Evolutionary conservation across 2,329 filamentous ascomycete genomes (phyloP), one percentile per base, ranked within the genome.

Genomic region (Hypoxylon sp.): DNA sequence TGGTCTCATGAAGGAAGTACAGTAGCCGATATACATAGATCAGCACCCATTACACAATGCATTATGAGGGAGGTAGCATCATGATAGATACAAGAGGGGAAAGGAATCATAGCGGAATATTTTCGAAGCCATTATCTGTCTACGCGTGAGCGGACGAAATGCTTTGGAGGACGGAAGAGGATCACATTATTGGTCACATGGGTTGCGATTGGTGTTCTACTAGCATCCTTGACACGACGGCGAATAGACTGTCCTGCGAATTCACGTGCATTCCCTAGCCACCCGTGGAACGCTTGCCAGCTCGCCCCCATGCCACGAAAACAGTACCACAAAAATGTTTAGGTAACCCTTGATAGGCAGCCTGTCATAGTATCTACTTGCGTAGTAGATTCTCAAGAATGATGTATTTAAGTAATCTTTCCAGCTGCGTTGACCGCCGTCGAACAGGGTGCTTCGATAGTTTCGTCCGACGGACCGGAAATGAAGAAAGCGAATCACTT

Each of bases 161-260:
- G 32, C 14, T 14, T 58, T 51, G 49, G 46, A 52, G 6, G 57
- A 3, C 50, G 22, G 56, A 32, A 44, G 48, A 33, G 14, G 46
- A 55, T 50, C 51, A 50, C 59, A 54, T 49, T 22, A 36, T 54
- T 59, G 55, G 45, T 38, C 54, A 58, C 20, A 44, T 46, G 36
- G 48, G 53, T 62, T 49, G 40, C 42, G 44, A 45, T 30, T 46
- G 20, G 49, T n/a, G n/a, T 36, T 22, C 30, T 40, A 45, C 48
- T 26, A 28, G 38, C 18, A 40, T 22, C 20, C 48, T 36, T 16
- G 28, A n/a, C 16, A 45, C 26, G 3, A 42, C 32, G 52, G 44
- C 51, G 22, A 52, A 46, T 46, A 63, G 30, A 63, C 52, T 46
- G 46, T 18, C 32, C 49, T 62, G 51, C 46, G 49, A 11, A 32